Conservation (phyloP, 1,284 basidiomycete species). For the Leccinum variabile region DNA sequence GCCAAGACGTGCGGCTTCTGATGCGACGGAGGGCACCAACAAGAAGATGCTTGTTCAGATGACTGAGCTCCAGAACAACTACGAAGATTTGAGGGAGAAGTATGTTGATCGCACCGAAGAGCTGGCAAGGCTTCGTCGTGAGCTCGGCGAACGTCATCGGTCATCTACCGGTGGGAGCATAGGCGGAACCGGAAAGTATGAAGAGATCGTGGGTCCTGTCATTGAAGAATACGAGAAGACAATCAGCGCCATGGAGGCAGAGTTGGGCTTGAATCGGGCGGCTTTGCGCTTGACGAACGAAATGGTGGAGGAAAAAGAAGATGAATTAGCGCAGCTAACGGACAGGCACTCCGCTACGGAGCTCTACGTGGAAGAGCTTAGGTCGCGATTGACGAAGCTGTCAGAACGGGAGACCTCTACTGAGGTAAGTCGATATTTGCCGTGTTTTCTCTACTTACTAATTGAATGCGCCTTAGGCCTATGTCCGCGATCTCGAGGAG, state of each 20-base stretch:
- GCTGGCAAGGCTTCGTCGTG: constrained; percentile 72
- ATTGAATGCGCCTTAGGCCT: constrained; percentile 53
- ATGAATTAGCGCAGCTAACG: constrained; percentile 64
- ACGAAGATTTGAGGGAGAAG: constrained; percentile 80
- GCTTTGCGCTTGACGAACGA: constrained; percentile 90
- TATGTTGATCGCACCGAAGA: constrained; percentile 87
- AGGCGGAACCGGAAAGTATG: constrained; percentile 81
- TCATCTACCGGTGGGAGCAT: constrained; percentile 58
- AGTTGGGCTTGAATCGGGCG: constrained; percentile 86
- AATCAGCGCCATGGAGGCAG: constrained; percentile 92
- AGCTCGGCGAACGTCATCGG: constrained; percentile 73
- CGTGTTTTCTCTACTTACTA: constrained; percentile 8
- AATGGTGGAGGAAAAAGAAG: constrained; percentile 87
- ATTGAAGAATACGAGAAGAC: constrained; percentile 99
- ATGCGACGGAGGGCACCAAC: constrained; percentile 54
- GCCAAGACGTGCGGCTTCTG: constrained; percentile 29
- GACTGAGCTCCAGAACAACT: constrained; percentile 78
- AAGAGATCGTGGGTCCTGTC: constrained; percentile 95
- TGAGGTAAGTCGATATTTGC: constrained; percentile 55
- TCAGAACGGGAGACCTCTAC: constrained; percentile 87
- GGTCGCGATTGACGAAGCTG: constrained; percentile 77
- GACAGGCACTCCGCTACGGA: constrained; percentile 79
- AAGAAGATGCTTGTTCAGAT: constrained; percentile 77
- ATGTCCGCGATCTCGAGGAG: constrained; percentile 89
- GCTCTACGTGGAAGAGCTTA: constrained; percentile 83